Base-by-base conservation (phyloP, 176 grass and related monocot genomes). In the Oryza longistaminata region DNA sequence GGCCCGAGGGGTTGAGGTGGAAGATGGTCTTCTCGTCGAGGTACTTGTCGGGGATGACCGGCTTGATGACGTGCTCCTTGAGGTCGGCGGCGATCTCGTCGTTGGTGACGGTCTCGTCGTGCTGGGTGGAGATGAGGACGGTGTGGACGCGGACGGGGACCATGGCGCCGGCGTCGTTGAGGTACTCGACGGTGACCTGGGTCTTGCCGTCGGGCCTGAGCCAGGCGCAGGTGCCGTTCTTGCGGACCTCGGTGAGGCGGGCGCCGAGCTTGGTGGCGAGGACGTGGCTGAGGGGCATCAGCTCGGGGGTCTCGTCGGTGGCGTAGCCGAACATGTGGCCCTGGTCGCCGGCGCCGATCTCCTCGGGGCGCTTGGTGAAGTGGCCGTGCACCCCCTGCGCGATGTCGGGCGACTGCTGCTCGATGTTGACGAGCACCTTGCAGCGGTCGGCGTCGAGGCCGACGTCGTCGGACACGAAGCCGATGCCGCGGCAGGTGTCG, bases 51-150 rank as follows among this genome's bases (percentile, higher is more conserved):
- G 89, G 90, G 82, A 94, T 82, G 5, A 94, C 85, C 8, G 90
- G 87, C 78, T 94, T 92, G 90, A 94, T 92, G 78, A 94, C 92
- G 24, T 94, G 92, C 92, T 94, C 87, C 87, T 94, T 94, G 74
- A 94, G 92, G 85, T 94, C 92, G 0, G 89, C 90, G 21, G 92
- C 92, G 75, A 94, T 94, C 82, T 94, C 81, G 11, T 94, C 92
- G 42, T 94, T 94, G 78, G 82, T 94, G 68, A 94, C 89, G 3
- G 89, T 85, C 85, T 94, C 92, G 55, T 94, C 92, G 69, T 94
- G 92, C 90, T 94, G 92, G 62, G 92, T 94, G 53, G 92, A 94
- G 90, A 94, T 92, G n/a, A 94, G 92, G 4, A 94, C 90, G 10
- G 92, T 94, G 92, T 94, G 92, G 6, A 94, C 92, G 27, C 92